phyloP scores from a whole-genome alignment of 495 filamentous ascomycete species.

The Halenospora varia region DNA sequence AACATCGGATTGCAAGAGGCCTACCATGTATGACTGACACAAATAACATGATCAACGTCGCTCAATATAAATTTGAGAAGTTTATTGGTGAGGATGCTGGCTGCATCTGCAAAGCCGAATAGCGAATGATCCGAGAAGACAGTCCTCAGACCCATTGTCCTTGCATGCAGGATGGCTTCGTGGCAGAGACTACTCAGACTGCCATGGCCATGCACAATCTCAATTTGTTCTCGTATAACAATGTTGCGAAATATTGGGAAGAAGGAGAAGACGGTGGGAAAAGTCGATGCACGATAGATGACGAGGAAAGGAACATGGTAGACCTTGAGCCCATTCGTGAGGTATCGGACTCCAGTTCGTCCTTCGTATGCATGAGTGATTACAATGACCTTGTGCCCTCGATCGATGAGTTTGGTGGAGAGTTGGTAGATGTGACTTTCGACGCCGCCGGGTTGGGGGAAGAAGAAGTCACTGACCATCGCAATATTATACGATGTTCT shows the following conservation, averaged over 20 bases:
- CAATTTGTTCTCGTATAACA: slow-evolving; percentile 84
- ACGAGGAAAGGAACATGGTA: slow-evolving; percentile 96
- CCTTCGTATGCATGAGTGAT: slow-evolving; percentile 96
- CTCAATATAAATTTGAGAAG: slow-evolving; percentile 92
- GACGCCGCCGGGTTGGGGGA: slow-evolving; percentile 91
- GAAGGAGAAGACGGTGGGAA: slow-evolving; percentile 97
- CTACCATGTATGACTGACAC: slow-evolving; percentile 96
- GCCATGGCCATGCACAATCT: slow-evolving; percentile 96
- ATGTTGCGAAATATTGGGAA: slow-evolving; percentile 97
- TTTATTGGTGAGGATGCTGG: slow-evolving; percentile 94
- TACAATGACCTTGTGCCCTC: slow-evolving; percentile 96
- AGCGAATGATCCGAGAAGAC: slow-evolving; percentile 98
- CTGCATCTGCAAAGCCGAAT: slow-evolving; percentile 96
- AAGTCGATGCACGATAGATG: slow-evolving; percentile 90
- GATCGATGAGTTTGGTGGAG: slow-evolving; percentile 91
- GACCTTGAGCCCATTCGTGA: slow-evolving; percentile 97
- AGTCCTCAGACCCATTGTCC: slow-evolving; percentile 93
- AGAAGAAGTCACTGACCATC: slow-evolving; percentile 99
- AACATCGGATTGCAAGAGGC: not conserved
- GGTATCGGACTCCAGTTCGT: slow-evolving; percentile 89
- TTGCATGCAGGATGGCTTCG: slow-evolving; percentile 90
- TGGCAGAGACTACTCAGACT: slow-evolving; percentile 89
- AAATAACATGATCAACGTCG: slow-evolving; percentile 97
- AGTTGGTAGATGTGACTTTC: slow-evolving; percentile 99
- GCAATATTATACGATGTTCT: slow-evolving; percentile 62